A percentile compares a stretch with the other conserved stretches of the same genome.
Evolutionary conservation across 345 rosid species (phyloP).

Genomic region (Salix viminalis): DNA sequence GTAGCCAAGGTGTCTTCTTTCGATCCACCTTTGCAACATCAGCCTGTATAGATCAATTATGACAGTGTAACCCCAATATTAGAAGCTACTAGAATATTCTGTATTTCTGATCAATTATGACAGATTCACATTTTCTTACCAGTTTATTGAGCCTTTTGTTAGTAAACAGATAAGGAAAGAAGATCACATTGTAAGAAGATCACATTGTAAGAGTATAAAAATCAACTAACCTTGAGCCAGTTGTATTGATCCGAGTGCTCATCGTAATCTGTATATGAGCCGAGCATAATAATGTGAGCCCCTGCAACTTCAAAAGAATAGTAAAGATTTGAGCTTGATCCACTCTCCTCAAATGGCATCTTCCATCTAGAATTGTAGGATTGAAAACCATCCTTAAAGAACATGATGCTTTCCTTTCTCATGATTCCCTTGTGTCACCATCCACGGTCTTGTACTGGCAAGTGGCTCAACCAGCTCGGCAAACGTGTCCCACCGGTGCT

Average conservation of each 20-base stretch:
- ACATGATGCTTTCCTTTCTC: slow-evolving; percentile 67
- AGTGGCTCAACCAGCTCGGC: slow-evolving; percentile 88
- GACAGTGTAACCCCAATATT: background rate
- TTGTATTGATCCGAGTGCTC: slow-evolving; percentile 62
- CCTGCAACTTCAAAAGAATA: slow-evolving; percentile 92
- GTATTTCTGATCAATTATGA: background rate
- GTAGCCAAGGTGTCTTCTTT: slow-evolving; percentile 82
- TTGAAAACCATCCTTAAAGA: slow-evolving; percentile 59
- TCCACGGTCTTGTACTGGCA: slow-evolving; percentile 94
- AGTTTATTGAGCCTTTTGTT: background rate
- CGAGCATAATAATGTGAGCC: slow-evolving; percentile 80
- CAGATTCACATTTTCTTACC: background rate
- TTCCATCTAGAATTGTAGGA: slow-evolving; percentile 90
- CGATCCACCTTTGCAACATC: slow-evolving; percentile 79
- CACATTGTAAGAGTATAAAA: background rate
- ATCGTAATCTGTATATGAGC: slow-evolving; percentile 72
- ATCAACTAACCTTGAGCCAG: slow-evolving; percentile 69
- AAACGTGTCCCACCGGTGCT: slow-evolving; percentile 85
- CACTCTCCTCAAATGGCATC: slow-evolving; percentile 89
- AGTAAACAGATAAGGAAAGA: background rate
- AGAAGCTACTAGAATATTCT: background rate
- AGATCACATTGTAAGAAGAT: background rate
- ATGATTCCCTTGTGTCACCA: slow-evolving; percentile 97
- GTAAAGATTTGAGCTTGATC: slow-evolving; percentile 82
- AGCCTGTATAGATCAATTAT: slow-evolving; percentile 37